These are phyloP conservation scores for Baeospora myosura DNA, from an alignment of 1,284 basidiomycete genomes.

Conservation along the genomic window DNA sequence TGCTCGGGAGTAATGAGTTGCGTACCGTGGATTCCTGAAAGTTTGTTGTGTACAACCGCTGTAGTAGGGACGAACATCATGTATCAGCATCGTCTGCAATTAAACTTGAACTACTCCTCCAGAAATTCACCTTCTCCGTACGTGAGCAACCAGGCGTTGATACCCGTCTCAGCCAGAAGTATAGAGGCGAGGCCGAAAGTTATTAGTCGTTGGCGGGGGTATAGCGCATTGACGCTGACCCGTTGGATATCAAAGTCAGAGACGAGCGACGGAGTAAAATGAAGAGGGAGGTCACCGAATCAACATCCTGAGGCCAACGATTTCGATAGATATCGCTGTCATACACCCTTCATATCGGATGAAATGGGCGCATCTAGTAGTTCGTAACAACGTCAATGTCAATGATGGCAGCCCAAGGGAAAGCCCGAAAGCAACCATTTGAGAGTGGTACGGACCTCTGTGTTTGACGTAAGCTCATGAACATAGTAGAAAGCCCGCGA, in stretches of 20 bases:
- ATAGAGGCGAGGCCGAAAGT: slow-evolving; percentile 24
- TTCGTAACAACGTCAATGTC: background rate
- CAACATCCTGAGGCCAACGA: slow-evolving; percentile 50
- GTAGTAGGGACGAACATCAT: background rate
- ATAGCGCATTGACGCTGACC: slow-evolving; percentile 38
- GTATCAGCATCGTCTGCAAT: no score
- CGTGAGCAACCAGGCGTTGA: slow-evolving; percentile 44
- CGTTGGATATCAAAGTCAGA: background rate
- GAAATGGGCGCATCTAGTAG: slow-evolving; percentile 36
- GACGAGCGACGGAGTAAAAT: background rate
- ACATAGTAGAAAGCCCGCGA: background rate
- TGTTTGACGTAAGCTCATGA: background rate
- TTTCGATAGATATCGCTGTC: slow-evolving; percentile 40
- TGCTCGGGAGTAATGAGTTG: background rate
- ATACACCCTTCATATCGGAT: slow-evolving; percentile 45
- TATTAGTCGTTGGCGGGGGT: slow-evolving; percentile 31
- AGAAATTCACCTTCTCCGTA: slow-evolving; percentile 29
- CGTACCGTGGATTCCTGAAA: slow-evolving; percentile 29
- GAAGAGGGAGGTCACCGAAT: slow-evolving; percentile 26
- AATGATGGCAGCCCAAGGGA: no score
- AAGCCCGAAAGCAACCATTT: background rate
- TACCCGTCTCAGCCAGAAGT: slow-evolving; percentile 32
- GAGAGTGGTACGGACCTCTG: background rate
- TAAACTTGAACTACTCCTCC: background rate
- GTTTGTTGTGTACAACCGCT: slow-evolving; percentile 30